phyloP scores from a whole-genome alignment of 2,329 filamentous ascomycete genomes.

The Trichophyton simii region DNA sequence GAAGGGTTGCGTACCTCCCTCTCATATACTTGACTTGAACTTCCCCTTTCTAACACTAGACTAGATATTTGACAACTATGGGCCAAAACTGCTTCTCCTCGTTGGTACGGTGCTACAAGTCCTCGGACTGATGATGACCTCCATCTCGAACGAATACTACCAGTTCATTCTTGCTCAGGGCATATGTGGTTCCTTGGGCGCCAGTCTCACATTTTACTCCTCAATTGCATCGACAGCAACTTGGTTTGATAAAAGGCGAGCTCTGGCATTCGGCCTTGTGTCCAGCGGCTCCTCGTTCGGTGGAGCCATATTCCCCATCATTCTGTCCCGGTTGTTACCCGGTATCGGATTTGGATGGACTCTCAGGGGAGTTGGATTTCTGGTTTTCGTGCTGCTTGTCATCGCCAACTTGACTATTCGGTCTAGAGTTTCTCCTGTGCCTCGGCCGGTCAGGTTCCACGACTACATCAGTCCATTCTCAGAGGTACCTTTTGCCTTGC shows the following conservation, averaged over 20 bases:
- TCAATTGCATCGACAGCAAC: constrained; percentile 29
- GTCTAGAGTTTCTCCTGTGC: constrained; percentile 29
- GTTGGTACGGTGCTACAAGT: constrained; percentile 43
- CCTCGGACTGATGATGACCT: constrained; percentile 48
- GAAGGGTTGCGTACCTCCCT: background rate
- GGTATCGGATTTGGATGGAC: constrained; percentile 45
- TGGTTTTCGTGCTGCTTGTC: constrained; percentile 47
- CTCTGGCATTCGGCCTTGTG: constrained; percentile 42
- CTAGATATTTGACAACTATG: constrained; percentile 47
- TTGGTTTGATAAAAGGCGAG: constrained; percentile 44
- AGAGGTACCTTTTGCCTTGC: constrained; percentile 37
- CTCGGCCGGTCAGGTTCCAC: constrained; percentile 6
- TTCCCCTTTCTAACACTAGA: constrained; percentile 33
- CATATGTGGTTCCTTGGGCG: constrained; percentile 41
- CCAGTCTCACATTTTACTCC: constrained; percentile 39
- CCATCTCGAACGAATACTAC: constrained; percentile 42
- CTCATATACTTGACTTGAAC: background rate
- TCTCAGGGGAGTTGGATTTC: constrained; percentile 45
- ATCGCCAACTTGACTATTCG: constrained; percentile 43
- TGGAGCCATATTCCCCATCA: constrained; percentile 50
- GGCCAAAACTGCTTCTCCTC: constrained; percentile 43
- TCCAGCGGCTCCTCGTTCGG: constrained; percentile 44
- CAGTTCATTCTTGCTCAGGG: constrained; percentile 46
- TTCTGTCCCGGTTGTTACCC: constrained; percentile 44
- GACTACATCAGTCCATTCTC: constrained; percentile 26